Conservation (phyloP, 441 rosid genomes). For the Macaranga tanarius region DNA sequence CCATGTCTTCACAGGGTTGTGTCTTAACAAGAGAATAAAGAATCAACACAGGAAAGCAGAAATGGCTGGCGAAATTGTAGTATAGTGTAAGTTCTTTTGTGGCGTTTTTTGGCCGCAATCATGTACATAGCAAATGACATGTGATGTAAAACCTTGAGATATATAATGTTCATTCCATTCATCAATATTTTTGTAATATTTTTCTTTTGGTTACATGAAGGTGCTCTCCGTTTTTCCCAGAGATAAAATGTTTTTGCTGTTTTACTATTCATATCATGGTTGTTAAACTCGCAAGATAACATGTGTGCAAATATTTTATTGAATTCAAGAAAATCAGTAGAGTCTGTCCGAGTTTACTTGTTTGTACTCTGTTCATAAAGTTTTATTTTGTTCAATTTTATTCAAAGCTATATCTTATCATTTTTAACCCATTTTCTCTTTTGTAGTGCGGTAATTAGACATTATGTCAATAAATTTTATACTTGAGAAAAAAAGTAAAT, state of each 20-base stretch:
- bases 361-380: too few species aligned
- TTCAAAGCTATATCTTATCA: too few species aligned
- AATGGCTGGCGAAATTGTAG: conserved; percentile 35
- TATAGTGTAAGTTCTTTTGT: conserved; percentile 34
- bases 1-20: not conserved
- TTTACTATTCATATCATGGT: not conserved
- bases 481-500: too few species aligned
- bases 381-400: too few species aligned
- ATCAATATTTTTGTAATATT: conserved; percentile 32
- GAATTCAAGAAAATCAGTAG: too few species aligned
- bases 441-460: too few species aligned
- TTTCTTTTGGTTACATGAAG: conserved; percentile 4
- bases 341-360: too few species aligned
- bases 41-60: conserved; percentile 21
- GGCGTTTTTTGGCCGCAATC: conserved; percentile 31
- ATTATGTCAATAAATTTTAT: too few species aligned
- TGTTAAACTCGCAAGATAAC: too few species aligned
- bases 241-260: not conserved
- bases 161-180: conserved; percentile 46
- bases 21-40: conserved; percentile 33
- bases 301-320: too few species aligned
- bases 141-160: conserved; percentile 32
- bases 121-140: conserved; percentile 38
- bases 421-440: too few species aligned
- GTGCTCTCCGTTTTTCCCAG: not conserved